These are phyloP conservation scores for Penicillium sp. DNA, from an alignment of 2,329 filamentous ascomycete species.

Conservation along the genomic window DNA sequence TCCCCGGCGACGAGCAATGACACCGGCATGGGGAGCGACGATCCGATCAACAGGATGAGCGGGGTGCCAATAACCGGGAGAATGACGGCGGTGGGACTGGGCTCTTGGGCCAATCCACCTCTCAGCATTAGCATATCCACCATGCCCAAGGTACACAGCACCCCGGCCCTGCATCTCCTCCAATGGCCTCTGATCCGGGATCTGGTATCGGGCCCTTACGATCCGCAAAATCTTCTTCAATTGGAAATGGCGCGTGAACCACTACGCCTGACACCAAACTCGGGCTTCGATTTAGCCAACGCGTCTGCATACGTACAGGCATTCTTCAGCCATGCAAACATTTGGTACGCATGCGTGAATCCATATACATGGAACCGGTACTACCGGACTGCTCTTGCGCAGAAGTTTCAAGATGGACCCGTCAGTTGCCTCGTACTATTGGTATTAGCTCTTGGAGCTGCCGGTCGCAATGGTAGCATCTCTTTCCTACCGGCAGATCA, in stretches of 20 bases:
- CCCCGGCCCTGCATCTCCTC: conserved; percentile 66
- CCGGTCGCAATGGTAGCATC: conserved; percentile 74
- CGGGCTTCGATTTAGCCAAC: conserved; percentile 72
- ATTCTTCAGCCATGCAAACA: conserved; percentile 78
- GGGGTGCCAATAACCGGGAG: conserved; percentile 7
- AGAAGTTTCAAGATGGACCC: conserved; percentile 74
- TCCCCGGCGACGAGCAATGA: conserved; percentile 67
- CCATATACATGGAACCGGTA: conserved; percentile 77
- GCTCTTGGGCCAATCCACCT: conserved; percentile 66
- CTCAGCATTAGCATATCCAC: conserved; percentile 68
- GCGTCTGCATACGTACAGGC: conserved; percentile 74
- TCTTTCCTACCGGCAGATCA: conserved; percentile 68
- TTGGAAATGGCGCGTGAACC: conserved; percentile 78
- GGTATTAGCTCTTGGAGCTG: conserved; percentile 75
- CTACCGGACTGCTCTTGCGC: conserved; percentile 73
- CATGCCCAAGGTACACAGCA: conserved; percentile 84
- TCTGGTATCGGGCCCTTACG: conserved; percentile 73
- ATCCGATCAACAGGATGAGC: conserved; percentile 42
- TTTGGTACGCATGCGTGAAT: conserved; percentile 85
- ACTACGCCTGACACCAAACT: conserved; percentile 59
- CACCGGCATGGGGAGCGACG: conserved; percentile 62
- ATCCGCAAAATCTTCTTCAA: conserved; percentile 78
- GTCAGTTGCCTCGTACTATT: conserved; percentile 82
- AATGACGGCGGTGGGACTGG: conserved; percentile 65
- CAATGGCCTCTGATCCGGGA: conserved; percentile 79